phyloP scores from a whole-genome alignment of 495 filamentous ascomycete species.

The Penicillium simplicissimum region DNA sequence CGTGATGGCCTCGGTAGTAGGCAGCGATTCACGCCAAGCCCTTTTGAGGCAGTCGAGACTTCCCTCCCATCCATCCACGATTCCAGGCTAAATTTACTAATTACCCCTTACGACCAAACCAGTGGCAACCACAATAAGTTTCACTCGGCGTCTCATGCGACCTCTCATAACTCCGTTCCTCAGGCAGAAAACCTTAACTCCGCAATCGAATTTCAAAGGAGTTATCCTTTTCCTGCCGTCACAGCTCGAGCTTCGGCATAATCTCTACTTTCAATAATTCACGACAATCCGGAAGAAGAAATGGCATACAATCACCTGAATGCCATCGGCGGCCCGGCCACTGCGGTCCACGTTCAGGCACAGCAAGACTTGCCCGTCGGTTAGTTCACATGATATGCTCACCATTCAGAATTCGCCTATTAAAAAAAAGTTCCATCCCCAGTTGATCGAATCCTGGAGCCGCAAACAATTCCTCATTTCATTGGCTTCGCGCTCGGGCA shows the following conservation, averaged over 20 bases:
- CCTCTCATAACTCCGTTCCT: background rate
- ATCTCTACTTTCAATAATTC: background rate
- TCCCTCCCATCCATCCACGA: background rate
- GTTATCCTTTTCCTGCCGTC: background rate
- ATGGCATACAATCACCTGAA: background rate
- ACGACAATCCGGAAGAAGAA: background rate
- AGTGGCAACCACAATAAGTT: too few relatives aligned
- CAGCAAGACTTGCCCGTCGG: background rate
- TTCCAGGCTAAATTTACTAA: background rate
- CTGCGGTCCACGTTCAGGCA: background rate
- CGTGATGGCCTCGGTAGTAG: too few relatives aligned
- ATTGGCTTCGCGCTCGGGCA: background rate
- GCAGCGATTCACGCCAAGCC: background rate
- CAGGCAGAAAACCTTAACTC: background rate
- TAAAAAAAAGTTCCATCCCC: background rate
- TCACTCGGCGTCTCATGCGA: background rate
- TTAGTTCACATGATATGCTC: background rate
- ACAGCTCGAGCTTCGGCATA: background rate
- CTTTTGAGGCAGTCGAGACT: too few relatives aligned
- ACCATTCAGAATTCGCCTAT: background rate
- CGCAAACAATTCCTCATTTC: background rate
- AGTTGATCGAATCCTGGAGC: background rate
- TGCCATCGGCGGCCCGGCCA: background rate
- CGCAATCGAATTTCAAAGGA: background rate
- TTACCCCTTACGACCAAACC: too few relatives aligned